Conservation (phyloP, 768 basidiomycete genomes). For the Pleurotus djamor region DNA sequence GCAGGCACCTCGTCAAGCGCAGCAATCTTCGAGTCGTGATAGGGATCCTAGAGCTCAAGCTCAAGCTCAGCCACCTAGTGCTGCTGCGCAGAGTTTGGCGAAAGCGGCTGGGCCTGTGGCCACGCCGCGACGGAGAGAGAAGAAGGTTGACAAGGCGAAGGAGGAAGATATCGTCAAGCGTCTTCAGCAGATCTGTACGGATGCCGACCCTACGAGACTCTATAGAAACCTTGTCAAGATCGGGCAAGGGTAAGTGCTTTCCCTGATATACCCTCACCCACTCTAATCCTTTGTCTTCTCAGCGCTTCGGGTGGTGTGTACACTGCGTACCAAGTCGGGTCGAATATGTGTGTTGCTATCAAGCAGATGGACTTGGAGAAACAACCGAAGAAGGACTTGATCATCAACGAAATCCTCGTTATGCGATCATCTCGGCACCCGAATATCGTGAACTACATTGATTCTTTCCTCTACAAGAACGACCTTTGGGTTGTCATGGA, state of each 20-base stretch:
- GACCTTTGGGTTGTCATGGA: constrained; percentile 99
- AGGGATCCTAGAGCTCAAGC: constrained; percentile 34
- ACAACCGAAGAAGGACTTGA: constrained; percentile 98
- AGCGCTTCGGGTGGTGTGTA: constrained; percentile 98
- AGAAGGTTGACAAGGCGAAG: constrained; percentile 79
- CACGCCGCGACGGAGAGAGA: constrained; percentile 83
- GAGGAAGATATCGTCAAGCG: constrained; percentile 91
- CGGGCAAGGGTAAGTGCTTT: constrained; percentile 82
- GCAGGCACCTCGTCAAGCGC: constrained; percentile 11
- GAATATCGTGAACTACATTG: constrained; percentile 99
- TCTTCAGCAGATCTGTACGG: constrained; percentile 92
- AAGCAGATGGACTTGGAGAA: constrained; percentile 99
- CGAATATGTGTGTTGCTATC: constrained; percentile 93
- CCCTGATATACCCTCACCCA: neutral
- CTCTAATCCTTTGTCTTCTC: neutral
- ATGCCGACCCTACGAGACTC: constrained; percentile 93
- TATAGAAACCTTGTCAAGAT: constrained; percentile 96
- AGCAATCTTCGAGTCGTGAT: constrained; percentile 23
- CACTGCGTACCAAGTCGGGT: constrained; percentile 96
- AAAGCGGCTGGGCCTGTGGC: constrained; percentile 61
- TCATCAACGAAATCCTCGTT: constrained; percentile 99
- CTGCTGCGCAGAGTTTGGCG: constrained; percentile 63
- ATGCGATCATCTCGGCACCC: constrained; percentile 96
- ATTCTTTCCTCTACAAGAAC: constrained; percentile 96
- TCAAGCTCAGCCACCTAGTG: constrained; percentile 52